Evolutionary conservation across 78 protist species (phyloP), one percentile per base, ranked within the genome.

Genomic region (Thecamonas trahens): DNA sequence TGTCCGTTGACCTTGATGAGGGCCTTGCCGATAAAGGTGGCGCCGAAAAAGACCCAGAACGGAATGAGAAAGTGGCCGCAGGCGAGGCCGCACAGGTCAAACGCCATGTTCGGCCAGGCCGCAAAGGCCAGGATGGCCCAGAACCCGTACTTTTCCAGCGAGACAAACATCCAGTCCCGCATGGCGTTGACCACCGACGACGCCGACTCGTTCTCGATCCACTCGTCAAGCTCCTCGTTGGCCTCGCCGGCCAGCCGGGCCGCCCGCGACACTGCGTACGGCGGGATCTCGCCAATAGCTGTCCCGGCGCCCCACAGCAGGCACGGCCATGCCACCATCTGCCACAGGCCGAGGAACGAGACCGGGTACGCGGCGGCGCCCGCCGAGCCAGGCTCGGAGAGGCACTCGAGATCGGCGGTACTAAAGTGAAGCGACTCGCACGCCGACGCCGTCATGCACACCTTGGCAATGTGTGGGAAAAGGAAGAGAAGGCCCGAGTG

Each of bases 261-360:
- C 15, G 66, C 66, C 29, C 66, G 18, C 28, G 44, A 31, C 14
- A 61, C 26, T 18, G 66, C 66, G 55, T 78, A 78, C 29, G 84
- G 84, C 31, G 84, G 84, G 37, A 79, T 38, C 59, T 79, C 79
- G 28, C 84, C 84, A 44, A 73, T 20, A 28, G 85, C 85, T 2
- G 85, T 79, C n/a, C 85, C 85, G 8, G 50, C 31, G 20, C 85
- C 85, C 85, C 85, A 79, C 26, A 61, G n/a, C n/a, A n/a, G n/a
- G n/a, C n/a, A n/a, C n/a, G n/a, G n/a, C n/a, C n/a, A n/a, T n/a
- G n/a, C n/a, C n/a, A n/a, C n/a, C n/a, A n/a, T n/a, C n/a, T n/a
- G n/a, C n/a, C n/a, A n/a, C n/a, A n/a, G n/a, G n/a, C n/a, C n/a
- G n/a, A n/a, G n/a, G n/a, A n/a, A n/a, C n/a, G n/a, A n/a, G n/a